Base-by-base conservation (phyloP, 2,329 filamentous ascomycete genomes). In the Trematosphaeria pertusa region DNA sequence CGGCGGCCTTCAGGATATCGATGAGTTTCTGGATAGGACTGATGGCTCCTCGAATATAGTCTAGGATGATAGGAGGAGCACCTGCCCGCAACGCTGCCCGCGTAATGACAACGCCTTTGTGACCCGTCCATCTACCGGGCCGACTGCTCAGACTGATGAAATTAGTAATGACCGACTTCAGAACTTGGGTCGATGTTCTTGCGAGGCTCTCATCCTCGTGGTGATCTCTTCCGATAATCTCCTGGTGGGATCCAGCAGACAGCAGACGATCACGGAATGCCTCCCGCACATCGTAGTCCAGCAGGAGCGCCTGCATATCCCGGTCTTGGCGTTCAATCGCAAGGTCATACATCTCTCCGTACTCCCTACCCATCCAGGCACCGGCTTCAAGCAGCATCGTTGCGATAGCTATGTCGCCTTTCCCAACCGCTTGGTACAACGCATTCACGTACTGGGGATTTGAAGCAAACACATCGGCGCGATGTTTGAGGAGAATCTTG, bases 291-390 rank as follows among this genome's bases (percentile, higher is more conserved):
- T 58, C 54, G 39, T 58, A 58, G 18, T 53, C 30, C 1, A 36
- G 14, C 9, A 58, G 43, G 10, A 58, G 45, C 5, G 21, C 19
- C 28, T 43, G 31, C 17, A 58, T 34, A 7, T 50, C 42, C 10
- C 26, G 17, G 35, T 53, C 48, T 12, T 37, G 39, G 18, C 31
- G 14, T 35, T 58, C 54, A n/a, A 38, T 15, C 2, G 52, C 52
- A 30, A 58, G 37, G 30, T 58, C 54, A n/a, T 39, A 36, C n/a
- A 58, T 26, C 21, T 58, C 52, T 14, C 18, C 11, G 32, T 53
- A 58, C 38, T 50, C 43, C n/a, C 44, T 39, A 22, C 43, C 48
- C 10, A 58, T 52, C 54, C 52, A 58, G n/a, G 52, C 54, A n/a
- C 52, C 54, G 20, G 42, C 45, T 34, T 58, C 54, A 4, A 58